These are phyloP conservation scores for Erigeron philadelphicus DNA, from an alignment of 140 eudicot species.

Conservation along the genomic window DNA sequence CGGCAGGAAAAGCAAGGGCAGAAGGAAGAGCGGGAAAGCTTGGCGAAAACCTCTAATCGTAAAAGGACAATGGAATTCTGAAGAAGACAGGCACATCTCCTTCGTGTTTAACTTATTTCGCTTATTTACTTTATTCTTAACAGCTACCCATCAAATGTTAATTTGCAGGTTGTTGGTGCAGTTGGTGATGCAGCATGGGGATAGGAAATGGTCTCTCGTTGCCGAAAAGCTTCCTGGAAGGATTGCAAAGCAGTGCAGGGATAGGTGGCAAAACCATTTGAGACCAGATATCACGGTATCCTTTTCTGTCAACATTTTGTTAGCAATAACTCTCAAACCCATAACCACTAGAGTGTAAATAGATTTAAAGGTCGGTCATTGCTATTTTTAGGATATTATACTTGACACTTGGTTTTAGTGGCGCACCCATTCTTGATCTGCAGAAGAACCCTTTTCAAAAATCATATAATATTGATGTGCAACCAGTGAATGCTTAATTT, in stretches of 20 bases:
- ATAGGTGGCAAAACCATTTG: constrained; percentile 76
- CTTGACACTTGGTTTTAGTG: not conserved
- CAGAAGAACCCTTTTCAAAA: not conserved
- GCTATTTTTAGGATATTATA: not conserved
- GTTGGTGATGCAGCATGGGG: constrained; percentile 52
- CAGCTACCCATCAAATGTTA: not conserved
- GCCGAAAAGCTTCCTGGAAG: constrained; percentile 62
- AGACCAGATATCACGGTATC: constrained; percentile 62
- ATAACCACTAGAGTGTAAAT: not conserved
- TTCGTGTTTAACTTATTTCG: not conserved
- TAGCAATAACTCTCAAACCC: not conserved
- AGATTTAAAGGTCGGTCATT: not conserved
- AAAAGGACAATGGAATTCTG: constrained; percentile 40
- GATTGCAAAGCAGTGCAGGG: constrained; percentile 70
- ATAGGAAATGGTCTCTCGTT: constrained; percentile 55
- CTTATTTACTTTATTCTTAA: not conserved
- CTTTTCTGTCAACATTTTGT: not conserved
- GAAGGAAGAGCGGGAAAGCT: constrained; percentile 21
- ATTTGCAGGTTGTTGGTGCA: constrained; percentile 41
- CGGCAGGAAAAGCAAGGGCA: constrained; percentile 23
- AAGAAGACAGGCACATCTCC: constrained; percentile 40
- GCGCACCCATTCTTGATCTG: not conserved
- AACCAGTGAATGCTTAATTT: too few species aligned
- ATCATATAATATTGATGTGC: too few species aligned
- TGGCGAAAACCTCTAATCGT: constrained; percentile 13